Base-by-base conservation (phyloP, 352 stramenopile species). In the Pythium dissimile region DNA sequence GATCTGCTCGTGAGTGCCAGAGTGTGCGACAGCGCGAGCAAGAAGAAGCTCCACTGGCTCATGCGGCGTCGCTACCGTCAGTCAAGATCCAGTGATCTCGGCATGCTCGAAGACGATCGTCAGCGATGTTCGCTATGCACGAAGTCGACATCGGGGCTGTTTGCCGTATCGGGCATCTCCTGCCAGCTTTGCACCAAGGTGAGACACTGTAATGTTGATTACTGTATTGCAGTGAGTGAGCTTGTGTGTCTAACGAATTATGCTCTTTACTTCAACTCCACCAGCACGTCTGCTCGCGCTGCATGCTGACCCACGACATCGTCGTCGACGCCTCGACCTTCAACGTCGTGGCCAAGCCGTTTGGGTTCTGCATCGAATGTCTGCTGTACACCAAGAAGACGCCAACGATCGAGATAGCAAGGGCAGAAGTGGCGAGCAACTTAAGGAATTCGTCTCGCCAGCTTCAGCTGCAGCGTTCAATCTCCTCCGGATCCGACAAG, bases 41-140 rank as follows among this genome's bases (percentile, higher is more conserved):
- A 67, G 47, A 80, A 79, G 64, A 86, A 82, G 27, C 47, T 86
- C 34, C 59, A 71, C 28, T 80, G 69, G 63, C 68, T 78, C 26
- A 42, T 78, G 50, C 59, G 69, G 21, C 62, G 67, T 12, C 57
- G 39, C 12, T 35, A 47, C 43, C 3, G 23, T 8, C 13, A 24
- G 3, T 24, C 5, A 18, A 15, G 26, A 16, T 16, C 34, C 5
- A 41, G 31, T 35, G 31, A 8, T 35, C 8, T 16, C 12, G n/a
- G n/a, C n/a, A n/a, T n/a, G n/a, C n/a, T n/a, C n/a, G n/a, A n/a
- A n/a, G n/a, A n/a, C 39, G 28, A n/a, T 11, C 15, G 4, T 4
- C 16, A 21, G 15, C 4, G 26, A 13, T 65, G 58, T n/a, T 42
- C n/a, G 11, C 34, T 50, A 0, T 65, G 58, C 12, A 18, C 39